Evolutionary conservation across 805 yeast species (phyloP).

Genomic region (Candida ipomoeae): DNA sequence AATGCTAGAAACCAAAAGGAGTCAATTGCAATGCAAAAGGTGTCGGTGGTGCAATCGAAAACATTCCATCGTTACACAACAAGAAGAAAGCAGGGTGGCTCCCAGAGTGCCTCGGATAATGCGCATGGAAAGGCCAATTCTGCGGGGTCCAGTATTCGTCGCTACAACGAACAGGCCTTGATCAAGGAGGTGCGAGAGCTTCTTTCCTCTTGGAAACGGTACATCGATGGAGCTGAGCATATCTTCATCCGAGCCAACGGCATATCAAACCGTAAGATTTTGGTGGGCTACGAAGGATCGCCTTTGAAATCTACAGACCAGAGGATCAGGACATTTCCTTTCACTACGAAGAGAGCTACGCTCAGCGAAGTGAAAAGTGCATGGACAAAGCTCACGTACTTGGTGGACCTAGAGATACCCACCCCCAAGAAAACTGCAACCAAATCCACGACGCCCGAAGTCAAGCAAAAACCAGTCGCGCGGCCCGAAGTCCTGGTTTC

Average conservation of each 20-base stretch:
- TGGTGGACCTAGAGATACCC: slow-evolving; percentile 55
- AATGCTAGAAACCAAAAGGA: slow-evolving; percentile 46
- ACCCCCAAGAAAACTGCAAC: slow-evolving; percentile 21
- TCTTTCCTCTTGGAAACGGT: slow-evolving; percentile 58
- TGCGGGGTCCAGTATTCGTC: slow-evolving; percentile 86
- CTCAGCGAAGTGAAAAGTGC: slow-evolving; percentile 73
- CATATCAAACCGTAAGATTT: slow-evolving; percentile 54
- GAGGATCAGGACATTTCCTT: slow-evolving; percentile 72
- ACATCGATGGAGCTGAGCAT: slow-evolving; percentile 57
- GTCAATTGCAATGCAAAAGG: slow-evolving; percentile 57
- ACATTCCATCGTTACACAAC: slow-evolving; percentile 95
- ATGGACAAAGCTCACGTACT: slow-evolving; percentile 73
- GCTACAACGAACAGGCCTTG: slow-evolving; percentile 85
- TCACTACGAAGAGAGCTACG: slow-evolving; percentile 87
- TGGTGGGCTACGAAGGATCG: slow-evolving; percentile 65
- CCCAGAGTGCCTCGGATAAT: slow-evolving; percentile 89
- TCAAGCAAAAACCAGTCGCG: slow-evolving; percentile 13
- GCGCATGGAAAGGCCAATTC: slow-evolving; percentile 94
- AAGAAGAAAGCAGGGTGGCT: slow-evolving; percentile 95
- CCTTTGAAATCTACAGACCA: slow-evolving; percentile 50
- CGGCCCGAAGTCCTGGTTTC: slow-evolving; percentile 12
- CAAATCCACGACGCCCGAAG: slow-evolving; percentile 15
- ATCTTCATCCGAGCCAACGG: slow-evolving; percentile 84
- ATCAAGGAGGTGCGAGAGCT: slow-evolving; percentile 72
- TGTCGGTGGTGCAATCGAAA: slow-evolving; percentile 65